Conservation (phyloP, 192 early-diverging fungal species). For the Podila horticola region DNA sequence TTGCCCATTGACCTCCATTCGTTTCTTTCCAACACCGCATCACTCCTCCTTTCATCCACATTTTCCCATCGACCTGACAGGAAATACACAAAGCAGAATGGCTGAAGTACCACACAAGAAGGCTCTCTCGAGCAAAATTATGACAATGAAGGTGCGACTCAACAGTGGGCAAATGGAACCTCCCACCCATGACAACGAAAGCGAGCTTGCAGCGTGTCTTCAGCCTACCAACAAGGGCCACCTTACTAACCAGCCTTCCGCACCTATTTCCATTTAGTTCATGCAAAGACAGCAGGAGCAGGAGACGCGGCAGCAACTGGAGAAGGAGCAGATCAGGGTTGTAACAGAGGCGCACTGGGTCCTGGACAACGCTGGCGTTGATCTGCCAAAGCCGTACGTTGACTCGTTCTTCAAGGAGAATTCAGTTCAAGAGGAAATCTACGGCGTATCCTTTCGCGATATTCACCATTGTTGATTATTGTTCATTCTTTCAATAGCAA, state of each 20-base stretch:
- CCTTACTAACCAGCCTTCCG: neutral
- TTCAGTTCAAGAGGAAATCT: neutral
- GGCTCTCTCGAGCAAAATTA: slow-evolving; percentile 25
- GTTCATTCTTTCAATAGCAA: slow-evolving; percentile 21
- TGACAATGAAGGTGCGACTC: slow-evolving; percentile 31
- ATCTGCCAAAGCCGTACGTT: slow-evolving; percentile 50
- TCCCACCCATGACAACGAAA: neutral
- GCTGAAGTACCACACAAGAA: slow-evolving; percentile 33
- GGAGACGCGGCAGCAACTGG: slow-evolving; percentile 38
- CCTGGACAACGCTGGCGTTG: slow-evolving; percentile 19
- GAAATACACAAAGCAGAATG: neutral
- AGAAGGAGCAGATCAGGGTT: slow-evolving; percentile 30
- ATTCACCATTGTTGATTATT: neutral
- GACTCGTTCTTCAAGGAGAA: neutral
- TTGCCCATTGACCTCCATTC: too few relatives aligned
- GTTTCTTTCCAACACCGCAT: too few relatives aligned
- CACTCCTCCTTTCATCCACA: neutral
- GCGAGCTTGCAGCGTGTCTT: neutral
- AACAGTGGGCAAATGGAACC: neutral
- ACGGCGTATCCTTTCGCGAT: neutral
- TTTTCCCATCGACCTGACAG: neutral
- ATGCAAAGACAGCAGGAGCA: slow-evolving; percentile 53
- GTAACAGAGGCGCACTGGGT: slow-evolving; percentile 51
- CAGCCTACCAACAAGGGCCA: too few relatives aligned
- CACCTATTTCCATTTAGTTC: slow-evolving; percentile 20